Base-by-base conservation (phyloP, 2,329 filamentous ascomycete species). In the Dichotomopilus funicola region DNA sequence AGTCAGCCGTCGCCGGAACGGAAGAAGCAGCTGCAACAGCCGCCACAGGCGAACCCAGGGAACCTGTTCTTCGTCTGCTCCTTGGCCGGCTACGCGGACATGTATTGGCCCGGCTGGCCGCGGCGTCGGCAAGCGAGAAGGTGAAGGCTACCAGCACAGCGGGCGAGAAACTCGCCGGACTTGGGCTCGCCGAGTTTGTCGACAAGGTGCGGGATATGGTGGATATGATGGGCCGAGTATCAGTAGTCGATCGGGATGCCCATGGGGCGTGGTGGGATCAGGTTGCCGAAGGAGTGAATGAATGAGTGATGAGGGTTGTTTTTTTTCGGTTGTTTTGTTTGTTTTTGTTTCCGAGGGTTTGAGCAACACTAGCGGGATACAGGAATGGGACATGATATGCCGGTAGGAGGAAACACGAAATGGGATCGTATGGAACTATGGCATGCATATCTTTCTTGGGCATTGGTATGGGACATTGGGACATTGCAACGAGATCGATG, bases 131-230 rank as follows among this genome's bases (percentile, higher is more conserved):
- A 4, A 85, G 79, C 50, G 88, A 91, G 65, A 83, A 87, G 64
- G 82, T 88, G 55, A 82, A 82, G 63, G 85, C 82, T 10, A 83
- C 85, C 0, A 87, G 81, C 62, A 83, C 78, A 0, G 86, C 86
- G 0, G 82, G 81, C 9, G 87, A 91, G 68, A 84, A 81, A 56
- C 76, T 91, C 6, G 85, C 86, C 0, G 78, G 79, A 2, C 77
- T 87, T 13, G 88, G 88, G 0, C 71, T 91, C 55, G 84, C 84
- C 0, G 88, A 91, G 69, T 91, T 91, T 66, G 83, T 87, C 12
- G 79, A 81, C 34, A 81, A 79, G 58, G 82, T 91, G 11, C 77
- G 85, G 36, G 81, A 82, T 49, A 85, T 91, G 62, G 83, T 88
- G 6, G 86, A 89, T 37, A 76, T 85, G 65, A 71, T 91, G 57